Percentiles rank a stretch among this genome's conserved stretches.
phyloP scores from a whole-genome alignment of 805 yeast genomes.

The Limtongia smithiae region DNA sequence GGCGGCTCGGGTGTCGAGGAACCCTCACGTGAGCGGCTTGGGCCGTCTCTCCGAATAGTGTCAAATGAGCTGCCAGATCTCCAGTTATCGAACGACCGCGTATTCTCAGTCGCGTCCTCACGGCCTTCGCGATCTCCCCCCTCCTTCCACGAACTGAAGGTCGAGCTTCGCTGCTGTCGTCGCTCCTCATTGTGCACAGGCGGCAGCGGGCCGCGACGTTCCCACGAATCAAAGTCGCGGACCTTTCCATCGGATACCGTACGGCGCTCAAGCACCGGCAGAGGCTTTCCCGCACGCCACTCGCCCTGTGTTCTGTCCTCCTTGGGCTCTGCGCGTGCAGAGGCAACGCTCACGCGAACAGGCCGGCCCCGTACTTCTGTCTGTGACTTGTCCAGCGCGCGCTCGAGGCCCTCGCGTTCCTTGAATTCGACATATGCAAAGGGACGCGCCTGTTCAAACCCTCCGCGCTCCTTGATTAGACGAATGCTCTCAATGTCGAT shows the following conservation, averaged over 20 bases:
- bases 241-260: conserved; percentile 36
- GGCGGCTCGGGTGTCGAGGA: conserved; percentile 40
- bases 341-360: conserved; percentile 72
- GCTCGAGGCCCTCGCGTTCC: conserved; percentile 70
- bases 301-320: conserved; percentile 30
- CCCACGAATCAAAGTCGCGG: conserved; percentile 47
- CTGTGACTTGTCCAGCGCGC: conserved; percentile 71
- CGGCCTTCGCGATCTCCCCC: conserved; percentile 1
- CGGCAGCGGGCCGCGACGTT: conserved; percentile 35
- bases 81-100: conserved; percentile 34
- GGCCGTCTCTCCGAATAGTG: not conserved
- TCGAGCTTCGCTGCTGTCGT: conserved; percentile 46
- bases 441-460: conserved; percentile 65
- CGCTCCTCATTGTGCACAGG: conserved; percentile 6
- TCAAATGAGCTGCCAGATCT: conserved; percentile 33
- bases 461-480: conserved; percentile 67
- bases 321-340: conserved; percentile 38
- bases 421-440: conserved; percentile 87
- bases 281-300: conserved; percentile 41
- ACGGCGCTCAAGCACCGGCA: conserved; percentile 48
- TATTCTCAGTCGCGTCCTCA: conserved; percentile 14
- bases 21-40: not conserved
- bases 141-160: conserved; percentile 29
- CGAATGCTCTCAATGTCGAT: conserved; percentile 56
- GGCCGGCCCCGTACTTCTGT: conserved; percentile 68